These are phyloP conservation scores for Backusella tuberculispora DNA, from an alignment of 192 early-diverging fungal species.

Conservation along the genomic window DNA sequence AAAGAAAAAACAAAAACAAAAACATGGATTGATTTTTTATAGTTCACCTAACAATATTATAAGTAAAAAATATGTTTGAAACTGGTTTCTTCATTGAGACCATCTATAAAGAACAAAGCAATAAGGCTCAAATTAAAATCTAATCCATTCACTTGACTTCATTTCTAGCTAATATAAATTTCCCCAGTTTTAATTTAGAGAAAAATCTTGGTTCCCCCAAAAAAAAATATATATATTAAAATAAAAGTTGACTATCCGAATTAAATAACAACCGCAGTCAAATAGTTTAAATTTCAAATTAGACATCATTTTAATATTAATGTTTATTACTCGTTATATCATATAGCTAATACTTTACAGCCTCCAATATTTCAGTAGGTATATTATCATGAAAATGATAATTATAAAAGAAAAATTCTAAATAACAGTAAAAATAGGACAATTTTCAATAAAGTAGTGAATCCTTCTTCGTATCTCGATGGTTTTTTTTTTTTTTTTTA, in stretches of 20 bases:
- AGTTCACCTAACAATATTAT: neutral
- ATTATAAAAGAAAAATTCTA: no score
- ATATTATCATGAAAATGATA: no score
- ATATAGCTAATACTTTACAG: no score
- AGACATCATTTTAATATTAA: neutral
- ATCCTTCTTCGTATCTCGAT: no score
- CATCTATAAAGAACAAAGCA: neutral
- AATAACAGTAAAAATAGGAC: no score
- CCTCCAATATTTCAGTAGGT: no score
- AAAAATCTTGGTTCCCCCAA: neutral
- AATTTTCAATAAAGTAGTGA: no score
- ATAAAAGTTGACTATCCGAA: neutral
- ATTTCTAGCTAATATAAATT: neutral
- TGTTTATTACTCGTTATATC: neutral
- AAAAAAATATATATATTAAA: neutral
- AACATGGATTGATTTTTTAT: neutral
- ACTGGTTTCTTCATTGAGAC: neutral
- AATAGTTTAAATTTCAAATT: conserved; percentile 8
- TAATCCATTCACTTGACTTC: neutral
- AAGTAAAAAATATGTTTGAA: neutral
- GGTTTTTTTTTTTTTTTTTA: neutral
- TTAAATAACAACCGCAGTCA: conserved; percentile 13
- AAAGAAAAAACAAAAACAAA: neutral
- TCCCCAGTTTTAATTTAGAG: neutral
- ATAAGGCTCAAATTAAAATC: conserved; percentile 4